These are phyloP conservation scores for Rhizoclosmatium globosum DNA, from an alignment of 192 early-diverging fungal species.

Conservation along the genomic window DNA sequence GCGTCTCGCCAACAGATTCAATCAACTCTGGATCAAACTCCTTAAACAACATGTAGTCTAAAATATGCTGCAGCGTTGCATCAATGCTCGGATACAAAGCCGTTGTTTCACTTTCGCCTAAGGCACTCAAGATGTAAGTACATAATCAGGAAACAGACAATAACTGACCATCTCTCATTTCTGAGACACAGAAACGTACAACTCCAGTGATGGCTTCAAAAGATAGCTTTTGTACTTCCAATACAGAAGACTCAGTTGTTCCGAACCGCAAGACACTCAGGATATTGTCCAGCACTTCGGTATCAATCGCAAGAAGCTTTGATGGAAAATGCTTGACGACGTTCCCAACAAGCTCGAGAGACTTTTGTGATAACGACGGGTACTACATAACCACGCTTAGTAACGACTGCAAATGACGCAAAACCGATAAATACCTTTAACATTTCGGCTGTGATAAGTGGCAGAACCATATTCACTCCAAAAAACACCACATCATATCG, in stretches of 20 bases:
- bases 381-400: slow-evolving; percentile 7
- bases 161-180: slow-evolving; percentile 15
- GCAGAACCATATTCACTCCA: slow-evolving; percentile 74
- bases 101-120: slow-evolving; percentile 24
- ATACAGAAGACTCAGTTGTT: slow-evolving; percentile 3
- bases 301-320: slow-evolving; percentile 19
- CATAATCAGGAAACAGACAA: slow-evolving; percentile 32
- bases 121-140: slow-evolving; percentile 7
- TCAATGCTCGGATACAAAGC: slow-evolving; percentile 49
- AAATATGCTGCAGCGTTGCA: slow-evolving; percentile 57
- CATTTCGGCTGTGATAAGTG: slow-evolving; percentile 76
- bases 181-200: slow-evolving; percentile 3
- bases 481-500: slow-evolving; percentile 70
- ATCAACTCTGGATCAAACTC: slow-evolving; percentile 69
- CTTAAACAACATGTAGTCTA: slow-evolving; percentile 69
- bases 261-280: slow-evolving; percentile 19
- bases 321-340: slow-evolving; percentile 25
- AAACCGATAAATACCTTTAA: slow-evolving; percentile 56
- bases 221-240: slow-evolving; percentile 69
- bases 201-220: slow-evolving; percentile 37
- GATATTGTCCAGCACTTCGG: slow-evolving; percentile 26
- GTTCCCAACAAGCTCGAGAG: slow-evolving; percentile 29
- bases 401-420: slow-evolving; percentile 30
- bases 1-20: slow-evolving; percentile 66
- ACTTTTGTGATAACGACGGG: slow-evolving; percentile 22